These are phyloP conservation scores for Barnettozyma hawaiiensis DNA, from an alignment of 1,139 yeast species.

Conservation along the genomic window DNA sequence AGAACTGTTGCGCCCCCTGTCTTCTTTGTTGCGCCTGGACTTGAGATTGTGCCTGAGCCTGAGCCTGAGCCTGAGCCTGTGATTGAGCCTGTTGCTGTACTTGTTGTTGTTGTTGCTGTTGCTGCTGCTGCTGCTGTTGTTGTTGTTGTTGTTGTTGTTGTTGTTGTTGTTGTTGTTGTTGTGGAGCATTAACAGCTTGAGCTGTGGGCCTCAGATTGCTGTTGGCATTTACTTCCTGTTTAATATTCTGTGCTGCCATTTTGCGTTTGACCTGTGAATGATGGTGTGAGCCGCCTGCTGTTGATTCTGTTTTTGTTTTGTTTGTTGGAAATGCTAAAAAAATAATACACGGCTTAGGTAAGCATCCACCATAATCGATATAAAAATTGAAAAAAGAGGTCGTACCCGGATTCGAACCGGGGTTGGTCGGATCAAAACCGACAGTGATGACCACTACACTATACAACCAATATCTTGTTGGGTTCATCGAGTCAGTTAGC, in stretches of 20 bases:
- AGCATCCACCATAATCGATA: too few relatives aligned
- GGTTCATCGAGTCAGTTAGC: too few relatives aligned
- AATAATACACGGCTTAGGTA: too few relatives aligned
- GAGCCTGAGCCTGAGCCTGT: constrained; percentile 15
- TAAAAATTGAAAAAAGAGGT: constrained; percentile 44
- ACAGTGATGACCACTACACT: constrained; percentile 62
- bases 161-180: constrained; percentile 2
- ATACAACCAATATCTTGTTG: constrained; percentile 34
- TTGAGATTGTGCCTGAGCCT: constrained; percentile 8
- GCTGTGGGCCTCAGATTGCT: constrained; percentile 7
- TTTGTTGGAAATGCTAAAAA: too few relatives aligned
- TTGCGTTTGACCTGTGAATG: background rate
- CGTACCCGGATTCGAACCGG: constrained; percentile 96
- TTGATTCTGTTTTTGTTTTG: background rate
- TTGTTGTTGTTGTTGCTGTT: constrained; percentile 1
- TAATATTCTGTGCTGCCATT: constrained; percentile 9
- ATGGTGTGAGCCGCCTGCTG: background rate
- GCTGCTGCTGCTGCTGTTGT: constrained; percentile 2
- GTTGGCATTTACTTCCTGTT: constrained; percentile 3
- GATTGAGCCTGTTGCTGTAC: constrained; percentile 10
- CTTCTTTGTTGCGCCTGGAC: constrained; percentile 18
- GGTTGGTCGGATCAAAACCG: constrained; percentile 79
- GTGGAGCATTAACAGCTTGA: constrained; percentile 4
- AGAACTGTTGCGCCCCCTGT: constrained; percentile 30
- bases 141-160: constrained; percentile 9